These are phyloP conservation scores for Prototheca wickerhamii DNA, from an alignment of 163 green algal genomes.

Conservation along the genomic window DNA sequence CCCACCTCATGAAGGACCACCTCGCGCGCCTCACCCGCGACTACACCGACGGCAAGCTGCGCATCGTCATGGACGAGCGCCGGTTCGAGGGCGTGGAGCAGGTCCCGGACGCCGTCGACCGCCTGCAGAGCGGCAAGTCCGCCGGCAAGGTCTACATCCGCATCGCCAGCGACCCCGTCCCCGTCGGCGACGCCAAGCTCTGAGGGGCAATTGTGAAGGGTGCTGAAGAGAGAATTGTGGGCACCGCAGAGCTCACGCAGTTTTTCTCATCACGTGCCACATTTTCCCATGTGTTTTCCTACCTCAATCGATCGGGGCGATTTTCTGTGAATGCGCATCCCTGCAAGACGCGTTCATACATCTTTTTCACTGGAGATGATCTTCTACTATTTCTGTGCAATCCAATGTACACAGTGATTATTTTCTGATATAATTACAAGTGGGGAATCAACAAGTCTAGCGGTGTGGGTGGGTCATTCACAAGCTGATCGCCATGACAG, in stretches of 20 bases:
- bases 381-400: too few species aligned
- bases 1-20: slow-evolving; percentile 38
- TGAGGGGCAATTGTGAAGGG: not conserved
- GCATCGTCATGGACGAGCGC: slow-evolving; percentile 43
- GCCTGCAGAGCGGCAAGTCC: slow-evolving; percentile 64
- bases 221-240: too few species aligned
- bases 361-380: too few species aligned
- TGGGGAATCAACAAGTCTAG: too few species aligned
- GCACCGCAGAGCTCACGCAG: too few species aligned
- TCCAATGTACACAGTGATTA: too few species aligned
- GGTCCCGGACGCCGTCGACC: slow-evolving; percentile 66
- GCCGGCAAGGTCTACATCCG: slow-evolving; percentile 58
- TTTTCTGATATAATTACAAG: too few species aligned
- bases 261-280: not conserved
- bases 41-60: slow-evolving; percentile 42
- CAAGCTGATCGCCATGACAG: too few species aligned
- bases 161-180: not conserved
- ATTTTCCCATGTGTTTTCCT: not conserved
- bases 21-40: slow-evolving; percentile 47
- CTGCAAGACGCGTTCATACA: not conserved
- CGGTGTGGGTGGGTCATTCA: too few species aligned
- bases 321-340: not conserved
- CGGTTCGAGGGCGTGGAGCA: slow-evolving; percentile 35
- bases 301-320: not conserved
- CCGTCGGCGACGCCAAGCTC: not conserved